Conservation (phyloP, 1,139 yeast species). For the Hansenula sp. region DNA sequence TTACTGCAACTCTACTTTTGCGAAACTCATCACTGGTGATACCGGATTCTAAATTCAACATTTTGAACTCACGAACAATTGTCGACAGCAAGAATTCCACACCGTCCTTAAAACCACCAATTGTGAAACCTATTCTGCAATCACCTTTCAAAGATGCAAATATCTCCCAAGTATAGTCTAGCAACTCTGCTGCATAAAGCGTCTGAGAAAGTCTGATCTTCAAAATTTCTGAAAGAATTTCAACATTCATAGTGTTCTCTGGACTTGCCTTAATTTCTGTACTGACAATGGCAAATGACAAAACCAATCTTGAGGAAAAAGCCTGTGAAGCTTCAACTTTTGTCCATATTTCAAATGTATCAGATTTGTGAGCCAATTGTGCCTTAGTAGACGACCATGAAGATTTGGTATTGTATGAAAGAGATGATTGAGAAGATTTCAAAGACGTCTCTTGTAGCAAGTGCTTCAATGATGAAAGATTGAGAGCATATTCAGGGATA, state of each 20-base stretch:
- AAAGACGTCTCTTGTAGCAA: conserved; percentile 23
- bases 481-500: conserved; percentile 17
- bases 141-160: conserved; percentile 47
- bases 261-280: conserved; percentile 27
- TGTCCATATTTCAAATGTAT: conserved; percentile 47
- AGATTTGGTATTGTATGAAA: conserved; percentile 28
- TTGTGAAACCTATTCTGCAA: conserved; percentile 41
- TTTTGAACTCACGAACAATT: conserved; percentile 17
- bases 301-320: conserved; percentile 26
- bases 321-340: conserved; percentile 29
- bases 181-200: conserved; percentile 45
- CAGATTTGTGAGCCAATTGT: conserved; percentile 22
- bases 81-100: conserved; percentile 25
- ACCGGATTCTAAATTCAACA: conserved; percentile 3
- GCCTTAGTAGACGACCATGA: conserved; percentile 25
- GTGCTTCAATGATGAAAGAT: conserved; percentile 6
- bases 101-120: conserved; percentile 44
- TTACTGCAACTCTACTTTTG: conserved; percentile 37
- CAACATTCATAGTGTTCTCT: conserved; percentile 37
- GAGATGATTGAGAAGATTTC: conserved; percentile 25
- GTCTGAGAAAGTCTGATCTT: conserved; percentile 33
- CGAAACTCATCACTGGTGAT: conserved; percentile 33
- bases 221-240: conserved; percentile 44
- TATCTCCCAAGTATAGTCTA: conserved; percentile 53
- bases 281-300: conserved; percentile 42